A percentile compares a stretch with the other conserved stretches of the same genome.
phyloP scores from a whole-genome alignment of 495 filamentous ascomycete species.

The Chaetomium tenue region DNA sequence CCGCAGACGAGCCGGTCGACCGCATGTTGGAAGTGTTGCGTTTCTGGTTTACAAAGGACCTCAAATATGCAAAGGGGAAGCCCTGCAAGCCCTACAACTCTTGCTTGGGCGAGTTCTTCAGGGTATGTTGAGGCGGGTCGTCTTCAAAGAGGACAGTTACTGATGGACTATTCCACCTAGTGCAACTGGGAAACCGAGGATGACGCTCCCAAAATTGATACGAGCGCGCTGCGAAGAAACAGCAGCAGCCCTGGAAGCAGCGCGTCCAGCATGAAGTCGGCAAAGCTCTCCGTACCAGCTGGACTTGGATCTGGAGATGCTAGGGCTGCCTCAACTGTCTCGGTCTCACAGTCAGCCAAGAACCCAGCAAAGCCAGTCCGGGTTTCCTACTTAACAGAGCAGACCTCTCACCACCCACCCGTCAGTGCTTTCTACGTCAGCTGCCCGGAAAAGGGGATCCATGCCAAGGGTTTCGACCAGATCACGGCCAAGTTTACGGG shows the following conservation, averaged over 20 bases:
- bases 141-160: background rate
- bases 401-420: slow-evolving; percentile 97
- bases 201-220: slow-evolving; percentile 52
- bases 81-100: slow-evolving; percentile 99
- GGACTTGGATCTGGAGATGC: slow-evolving; percentile 36
- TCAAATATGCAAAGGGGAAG: slow-evolving; percentile 98
- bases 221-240: slow-evolving; percentile 36
- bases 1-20: slow-evolving; percentile 83
- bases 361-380: slow-evolving; percentile 57
- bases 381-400: slow-evolving; percentile 92
- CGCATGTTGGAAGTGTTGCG: slow-evolving; percentile 90
- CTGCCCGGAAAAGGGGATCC: slow-evolving; percentile 86
- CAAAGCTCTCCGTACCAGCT: slow-evolving; percentile 31
- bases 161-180: slow-evolving; percentile 40
- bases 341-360: slow-evolving; percentile 41
- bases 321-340: slow-evolving; percentile 44
- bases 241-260: slow-evolving; percentile 39
- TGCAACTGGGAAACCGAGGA: slow-evolving; percentile 93
- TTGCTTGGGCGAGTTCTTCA: slow-evolving; percentile 94
- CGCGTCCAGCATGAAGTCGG: slow-evolving; percentile 52
- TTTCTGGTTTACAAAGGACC: slow-evolving; percentile 98
- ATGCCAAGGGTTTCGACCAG: slow-evolving; percentile 89
- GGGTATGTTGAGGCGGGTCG: slow-evolving; percentile 53
- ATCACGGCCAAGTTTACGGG: slow-evolving; percentile 97
- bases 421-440: slow-evolving; percentile 95